Evolutionary conservation across 2,329 filamentous ascomycete genomes (phyloP).

Genomic region (Onygenales sp.): DNA sequence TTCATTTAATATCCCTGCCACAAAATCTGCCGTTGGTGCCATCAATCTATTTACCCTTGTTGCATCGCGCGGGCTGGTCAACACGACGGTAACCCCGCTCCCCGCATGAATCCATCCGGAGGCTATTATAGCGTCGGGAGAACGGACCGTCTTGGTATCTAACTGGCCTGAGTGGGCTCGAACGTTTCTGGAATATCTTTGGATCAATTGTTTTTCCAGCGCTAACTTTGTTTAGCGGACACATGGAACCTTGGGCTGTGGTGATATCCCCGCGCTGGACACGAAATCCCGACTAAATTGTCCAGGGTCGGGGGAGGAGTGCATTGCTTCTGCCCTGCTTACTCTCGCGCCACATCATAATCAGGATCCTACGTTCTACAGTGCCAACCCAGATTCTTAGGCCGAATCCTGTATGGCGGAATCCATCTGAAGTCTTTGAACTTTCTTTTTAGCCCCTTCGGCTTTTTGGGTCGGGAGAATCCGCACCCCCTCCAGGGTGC

Average conservation of each 20-base stretch:
- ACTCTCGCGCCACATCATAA: not conserved
- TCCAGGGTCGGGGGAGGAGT: not conserved
- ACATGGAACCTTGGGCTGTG: not conserved
- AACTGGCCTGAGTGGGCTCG: not conserved
- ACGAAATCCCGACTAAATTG: not conserved
- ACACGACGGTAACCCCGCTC: not conserved
- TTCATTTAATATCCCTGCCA: not conserved
- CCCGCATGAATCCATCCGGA: not conserved
- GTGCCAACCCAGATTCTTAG: no score
- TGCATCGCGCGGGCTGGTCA: not conserved
- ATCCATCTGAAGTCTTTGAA: not conserved
- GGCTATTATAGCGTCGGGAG: not conserved
- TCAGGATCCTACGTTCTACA: no score
- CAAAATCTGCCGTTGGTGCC: not conserved
- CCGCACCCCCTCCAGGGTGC: not conserved
- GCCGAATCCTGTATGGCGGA: not conserved
- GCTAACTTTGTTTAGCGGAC: not conserved
- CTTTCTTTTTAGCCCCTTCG: not conserved
- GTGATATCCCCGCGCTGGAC: not conserved
- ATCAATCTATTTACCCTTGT: not conserved
- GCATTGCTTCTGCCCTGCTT: not conserved
- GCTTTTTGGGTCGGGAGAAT: not conserved
- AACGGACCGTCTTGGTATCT: not conserved
- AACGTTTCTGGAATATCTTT: conserved; percentile 3
- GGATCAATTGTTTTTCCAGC: not conserved